A percentile compares a stretch with the other conserved stretches of the same genome.
Conservation (phyloP, 2,329 filamentous ascomycete genomes). For the Aureobasidium sp. region DNA sequence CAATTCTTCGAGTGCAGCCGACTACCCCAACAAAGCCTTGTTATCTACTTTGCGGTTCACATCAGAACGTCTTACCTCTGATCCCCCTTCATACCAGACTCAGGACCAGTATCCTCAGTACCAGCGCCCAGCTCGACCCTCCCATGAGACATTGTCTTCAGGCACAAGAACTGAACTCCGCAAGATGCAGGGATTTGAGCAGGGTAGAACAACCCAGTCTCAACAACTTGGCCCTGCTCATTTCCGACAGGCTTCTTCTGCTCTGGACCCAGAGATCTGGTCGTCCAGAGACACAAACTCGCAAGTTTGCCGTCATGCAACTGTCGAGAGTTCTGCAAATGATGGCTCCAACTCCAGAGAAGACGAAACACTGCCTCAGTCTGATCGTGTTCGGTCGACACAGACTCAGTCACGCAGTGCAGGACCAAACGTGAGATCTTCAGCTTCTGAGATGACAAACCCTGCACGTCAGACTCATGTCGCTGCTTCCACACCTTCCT, state of each 20-base stretch:
- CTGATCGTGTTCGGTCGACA: neutral
- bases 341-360: neutral
- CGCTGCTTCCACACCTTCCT: neutral
- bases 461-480: neutral
- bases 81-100: neutral
- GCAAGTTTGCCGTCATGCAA: neutral
- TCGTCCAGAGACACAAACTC: neutral
- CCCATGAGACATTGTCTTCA: neutral
- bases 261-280: neutral
- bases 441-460: neutral
- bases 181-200: neutral
- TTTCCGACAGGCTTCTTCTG: neutral
- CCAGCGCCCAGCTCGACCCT: neutral
- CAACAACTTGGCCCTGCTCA: neutral
- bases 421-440: neutral
- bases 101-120: neutral
- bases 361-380: neutral
- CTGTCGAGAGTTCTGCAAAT: neutral
- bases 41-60: neutral
- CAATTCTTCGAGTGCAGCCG: neutral
- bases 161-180: neutral
- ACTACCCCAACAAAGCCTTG: too few species aligned
- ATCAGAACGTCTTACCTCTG: neutral
- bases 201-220: neutral
- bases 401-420: neutral